Evolutionary conservation across 2,329 filamentous ascomycete species (phyloP).

Genomic region (Tricladium varicosporioides): DNA sequence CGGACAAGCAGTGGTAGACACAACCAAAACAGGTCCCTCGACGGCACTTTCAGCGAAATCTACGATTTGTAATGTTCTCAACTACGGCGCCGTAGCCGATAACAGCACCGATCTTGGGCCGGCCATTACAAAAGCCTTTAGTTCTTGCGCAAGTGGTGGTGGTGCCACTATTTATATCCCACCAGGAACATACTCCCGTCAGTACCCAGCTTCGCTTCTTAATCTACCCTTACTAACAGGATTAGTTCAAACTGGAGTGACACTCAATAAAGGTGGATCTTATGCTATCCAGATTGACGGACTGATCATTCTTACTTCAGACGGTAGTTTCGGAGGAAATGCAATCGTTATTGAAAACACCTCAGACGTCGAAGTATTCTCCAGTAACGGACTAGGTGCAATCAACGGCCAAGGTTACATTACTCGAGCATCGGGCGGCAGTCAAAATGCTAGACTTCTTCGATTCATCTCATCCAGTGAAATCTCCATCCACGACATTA

Average conservation of each 20-base stretch:
- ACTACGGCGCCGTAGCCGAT: conserved; percentile 33
- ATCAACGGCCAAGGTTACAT: conserved; percentile 38
- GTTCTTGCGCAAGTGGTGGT: conserved; percentile 28
- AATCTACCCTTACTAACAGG: neutral
- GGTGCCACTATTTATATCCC: conserved; percentile 20
- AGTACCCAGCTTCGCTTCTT: neutral
- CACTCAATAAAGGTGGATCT: conserved; percentile 30
- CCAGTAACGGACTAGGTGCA: conserved; percentile 34
- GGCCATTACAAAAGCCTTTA: conserved; percentile 32
- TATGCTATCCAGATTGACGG: conserved; percentile 38
- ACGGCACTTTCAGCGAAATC: conserved; percentile 31
- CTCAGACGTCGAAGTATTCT: conserved; percentile 37
- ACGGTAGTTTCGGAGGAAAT: conserved; percentile 18
- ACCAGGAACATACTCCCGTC: conserved; percentile 18
- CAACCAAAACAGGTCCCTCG: conserved; percentile 28
- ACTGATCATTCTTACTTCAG: conserved; percentile 24
- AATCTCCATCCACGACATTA: conserved; percentile 33
- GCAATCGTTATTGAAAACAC: conserved; percentile 20
- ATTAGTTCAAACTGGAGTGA: conserved; percentile 15
- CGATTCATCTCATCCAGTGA: conserved; percentile 26
- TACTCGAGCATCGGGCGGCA: conserved; percentile 24
- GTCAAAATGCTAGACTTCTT: conserved; percentile 25
- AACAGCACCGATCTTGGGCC: conserved; percentile 34
- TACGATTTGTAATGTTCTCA: conserved; percentile 34
- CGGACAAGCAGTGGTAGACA: conserved; percentile 14